Evolutionary conservation across 106 monocot species (phyloP).

Genomic region (Allium cepa): DNA sequence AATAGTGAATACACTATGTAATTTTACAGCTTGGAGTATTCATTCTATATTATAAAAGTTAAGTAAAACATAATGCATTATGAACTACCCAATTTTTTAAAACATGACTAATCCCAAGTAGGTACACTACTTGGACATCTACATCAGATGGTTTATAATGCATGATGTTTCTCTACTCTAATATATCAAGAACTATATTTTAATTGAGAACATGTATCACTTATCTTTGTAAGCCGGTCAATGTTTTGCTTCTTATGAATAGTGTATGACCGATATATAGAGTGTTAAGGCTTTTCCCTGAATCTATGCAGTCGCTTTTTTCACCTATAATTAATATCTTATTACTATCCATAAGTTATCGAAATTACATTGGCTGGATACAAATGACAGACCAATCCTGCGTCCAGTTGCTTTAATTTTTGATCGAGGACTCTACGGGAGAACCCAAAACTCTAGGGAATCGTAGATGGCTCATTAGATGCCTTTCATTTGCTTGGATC

Average conservation of each 20-base stretch:
- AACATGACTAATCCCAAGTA: too few species aligned
- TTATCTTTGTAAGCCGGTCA: slow-evolving; percentile 49
- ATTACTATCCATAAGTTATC: neutral
- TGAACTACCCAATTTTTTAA: too few species aligned
- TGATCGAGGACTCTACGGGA: slow-evolving; percentile 69
- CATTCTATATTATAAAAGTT: too few species aligned
- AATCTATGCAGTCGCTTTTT: slow-evolving; percentile 50
- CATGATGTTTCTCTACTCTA: too few species aligned
- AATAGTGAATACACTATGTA: too few species aligned
- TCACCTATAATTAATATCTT: neutral
- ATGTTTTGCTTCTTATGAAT: slow-evolving; percentile 95
- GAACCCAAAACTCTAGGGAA: slow-evolving; percentile 31
- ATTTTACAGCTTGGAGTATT: too few species aligned
- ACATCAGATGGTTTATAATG: too few species aligned
- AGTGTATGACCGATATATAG: slow-evolving; percentile 72
- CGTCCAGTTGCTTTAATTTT: slow-evolving; percentile 78
- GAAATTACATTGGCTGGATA: slow-evolving; percentile 1
- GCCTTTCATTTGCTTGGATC: slow-evolving; percentile 76
- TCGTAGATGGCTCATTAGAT: slow-evolving; percentile 27
- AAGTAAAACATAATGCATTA: too few species aligned
- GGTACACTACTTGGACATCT: too few species aligned
- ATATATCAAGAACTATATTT: too few species aligned
- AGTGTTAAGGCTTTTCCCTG: slow-evolving; percentile 52
- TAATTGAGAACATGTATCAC: too few species aligned
- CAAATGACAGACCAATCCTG: slow-evolving; percentile 56